Base-by-base conservation (phyloP, 75 land plant genomes). In the Ceratopteris richardii region DNA sequence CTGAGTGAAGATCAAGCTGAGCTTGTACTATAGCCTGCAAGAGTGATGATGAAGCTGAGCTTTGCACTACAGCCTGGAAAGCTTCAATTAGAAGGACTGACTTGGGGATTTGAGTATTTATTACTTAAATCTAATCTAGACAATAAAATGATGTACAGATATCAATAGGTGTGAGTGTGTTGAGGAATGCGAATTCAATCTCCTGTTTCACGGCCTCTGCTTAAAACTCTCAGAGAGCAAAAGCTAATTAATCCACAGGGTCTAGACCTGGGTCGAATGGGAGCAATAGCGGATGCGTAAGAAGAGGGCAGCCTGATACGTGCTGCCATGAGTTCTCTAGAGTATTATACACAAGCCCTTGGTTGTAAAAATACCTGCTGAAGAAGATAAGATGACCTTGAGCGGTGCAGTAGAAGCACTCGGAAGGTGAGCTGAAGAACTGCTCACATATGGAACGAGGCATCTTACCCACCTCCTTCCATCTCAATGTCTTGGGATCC, bases 381-480 rank as follows among this genome's bases (percentile, higher is more conserved):
- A 70, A 21, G 54, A 70, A 70, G 30, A 70, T 64, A 21, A 62
- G 61, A 61, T 70, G 69, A 19, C 73, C 73, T 30, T 63, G 73
- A 23, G 59, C 68, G 18, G 56, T 57, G 54, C 73, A 64, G 17
- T 54, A 64, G 67, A 70, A 70, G 73, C 73, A 66, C 61, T 70
- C 67, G 30, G 73, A 70, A 19, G 67, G 62, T 26, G 69, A 47
- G n/a, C 69, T 43, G 19, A 70, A 54, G 52, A 70, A 70, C 22
- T 64, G 67, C 6, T 64, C 73, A 25, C 69, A 70, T 31, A 70
- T 55, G 0, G 36, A 12, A 58, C 55, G 67, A n/a, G 73, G 73
- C 73, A 70, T 58, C 22, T 66, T 67, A 29, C 66, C 73, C 9
- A 65, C 59, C 31, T 70, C 73, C 0, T 41, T 23, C 73, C 73